Evolutionary conservation across 305 asterid species (phyloP).

Genomic region (Fraxinus ornus): DNA sequence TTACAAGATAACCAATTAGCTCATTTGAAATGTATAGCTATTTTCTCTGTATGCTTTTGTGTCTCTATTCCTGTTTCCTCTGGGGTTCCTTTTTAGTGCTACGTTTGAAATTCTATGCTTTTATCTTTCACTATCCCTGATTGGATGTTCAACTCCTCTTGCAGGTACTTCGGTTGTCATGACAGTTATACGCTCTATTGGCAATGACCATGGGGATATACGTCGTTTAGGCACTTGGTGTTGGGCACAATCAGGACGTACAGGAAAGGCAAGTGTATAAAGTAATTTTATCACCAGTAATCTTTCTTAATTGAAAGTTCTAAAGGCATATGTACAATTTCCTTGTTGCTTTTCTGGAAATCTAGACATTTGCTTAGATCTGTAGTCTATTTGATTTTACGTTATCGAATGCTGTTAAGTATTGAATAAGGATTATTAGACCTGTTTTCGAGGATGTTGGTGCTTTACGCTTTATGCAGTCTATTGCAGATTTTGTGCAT

Average conservation of each 20-base stretch:
- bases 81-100: background rate
- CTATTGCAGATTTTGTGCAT: background rate
- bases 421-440: background rate
- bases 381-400: background rate
- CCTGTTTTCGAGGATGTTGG: background rate
- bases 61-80: background rate
- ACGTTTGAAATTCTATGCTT: background rate
- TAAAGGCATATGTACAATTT: conserved; percentile 19
- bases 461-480: background rate
- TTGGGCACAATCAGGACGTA: conserved; percentile 84
- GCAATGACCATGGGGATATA: conserved; percentile 80
- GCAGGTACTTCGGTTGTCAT: conserved; percentile 91
- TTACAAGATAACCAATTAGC: conserved; percentile 9
- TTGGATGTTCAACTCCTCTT: conserved; percentile 20
- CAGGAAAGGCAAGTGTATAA: conserved; percentile 76
- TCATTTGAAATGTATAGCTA: conserved; percentile 17
- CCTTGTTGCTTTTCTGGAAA: background rate
- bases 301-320: conserved; percentile 1
- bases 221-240: conserved; percentile 85
- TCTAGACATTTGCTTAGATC: background rate
- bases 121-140: conserved; percentile 5
- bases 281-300: conserved; percentile 5
- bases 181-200: conserved; percentile 90
- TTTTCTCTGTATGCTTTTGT: background rate
- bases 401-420: background rate